Base-by-base conservation (phyloP, 2,329 filamentous ascomycete genomes). In the Ophiostoma ulmi region DNA sequence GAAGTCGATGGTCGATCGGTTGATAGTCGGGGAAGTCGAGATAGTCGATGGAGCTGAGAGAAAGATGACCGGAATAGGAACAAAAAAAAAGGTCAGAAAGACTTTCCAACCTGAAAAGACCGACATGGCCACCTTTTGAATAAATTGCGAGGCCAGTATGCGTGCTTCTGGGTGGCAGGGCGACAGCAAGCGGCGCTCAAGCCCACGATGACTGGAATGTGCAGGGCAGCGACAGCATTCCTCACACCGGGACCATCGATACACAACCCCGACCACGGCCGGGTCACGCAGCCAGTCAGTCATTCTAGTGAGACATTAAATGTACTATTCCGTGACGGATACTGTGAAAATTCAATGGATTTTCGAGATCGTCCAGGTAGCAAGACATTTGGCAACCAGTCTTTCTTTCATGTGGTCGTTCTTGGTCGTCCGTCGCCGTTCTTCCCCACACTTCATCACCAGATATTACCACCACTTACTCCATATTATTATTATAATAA, bases 91-190 rank as follows among this genome's bases (percentile, higher is more conserved):
- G 20, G 22, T 5, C 6, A 14, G 20, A 38, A 26, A 36, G 26
- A 20, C 13, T 4, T 36, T 31, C 31, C 31, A 31, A 31, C 31
- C 31, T 31, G 31, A 31, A 31, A 31, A 31, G 31, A 31, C 31
- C 31, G 31, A 31, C 31, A 13, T 55, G 35, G 55, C 41, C 26
- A 22, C 3, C 35, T 39, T 65, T 39, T 68, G 31, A 22, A 68
- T 66, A 48, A 67, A 67, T 35, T 17, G n/a, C 13, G 58, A 31
- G 65, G 13, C 22, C 5, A 17, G n/a, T 7, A 20, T 17, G 44
- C 68, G 68, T 71, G 52, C 48, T 71, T 20, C 3, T n/a, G 68
- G 70, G 70, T 73, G 72, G 70, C 72, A 70, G 72, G 72, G 44
- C 38, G 69, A 71, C 69, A 36, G 48, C 64, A 61, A 63, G 22